Conservation (phyloP, 495 filamentous ascomycete species). For the Penicillium crystallinum region DNA sequence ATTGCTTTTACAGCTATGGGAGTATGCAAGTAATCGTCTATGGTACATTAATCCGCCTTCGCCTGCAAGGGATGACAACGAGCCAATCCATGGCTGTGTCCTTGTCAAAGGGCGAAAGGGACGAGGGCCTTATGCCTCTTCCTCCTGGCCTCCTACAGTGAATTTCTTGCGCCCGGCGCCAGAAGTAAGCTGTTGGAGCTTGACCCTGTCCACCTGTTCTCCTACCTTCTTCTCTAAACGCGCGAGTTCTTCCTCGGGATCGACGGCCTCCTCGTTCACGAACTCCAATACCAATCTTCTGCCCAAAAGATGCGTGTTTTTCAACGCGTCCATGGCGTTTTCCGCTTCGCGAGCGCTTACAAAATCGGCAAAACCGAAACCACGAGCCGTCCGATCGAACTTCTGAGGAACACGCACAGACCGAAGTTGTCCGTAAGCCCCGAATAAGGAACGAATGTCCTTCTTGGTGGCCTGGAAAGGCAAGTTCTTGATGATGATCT, state of each 20-base stretch:
- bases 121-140: slow-evolving; percentile 48
- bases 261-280: slow-evolving; percentile 74
- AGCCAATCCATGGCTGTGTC: slow-evolving; percentile 20
- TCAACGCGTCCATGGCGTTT: slow-evolving; percentile 84
- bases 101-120: slow-evolving; percentile 35
- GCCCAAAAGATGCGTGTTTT: slow-evolving; percentile 89
- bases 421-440: slow-evolving; percentile 83
- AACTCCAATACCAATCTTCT: slow-evolving; percentile 85
- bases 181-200: slow-evolving; percentile 72
- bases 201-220: slow-evolving; percentile 79
- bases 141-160: slow-evolving; percentile 67
- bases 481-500: slow-evolving; percentile 97
- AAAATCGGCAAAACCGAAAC: slow-evolving; percentile 97
- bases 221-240: slow-evolving; percentile 94
- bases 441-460: slow-evolving; percentile 79
- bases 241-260: slow-evolving; percentile 92
- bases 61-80: slow-evolving; percentile 36
- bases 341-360: slow-evolving; percentile 86
- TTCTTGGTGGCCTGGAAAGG: slow-evolving; percentile 94
- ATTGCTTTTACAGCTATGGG: background rate
- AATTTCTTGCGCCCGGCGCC: slow-evolving; percentile 81
- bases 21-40: slow-evolving; percentile 30
- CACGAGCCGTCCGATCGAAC: slow-evolving; percentile 78
- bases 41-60: slow-evolving; percentile 16
- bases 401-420: slow-evolving; percentile 93